Evolutionary conservation across 2,329 filamentous ascomycete genomes (phyloP).

Genomic region (Diaporthe destruens): DNA sequence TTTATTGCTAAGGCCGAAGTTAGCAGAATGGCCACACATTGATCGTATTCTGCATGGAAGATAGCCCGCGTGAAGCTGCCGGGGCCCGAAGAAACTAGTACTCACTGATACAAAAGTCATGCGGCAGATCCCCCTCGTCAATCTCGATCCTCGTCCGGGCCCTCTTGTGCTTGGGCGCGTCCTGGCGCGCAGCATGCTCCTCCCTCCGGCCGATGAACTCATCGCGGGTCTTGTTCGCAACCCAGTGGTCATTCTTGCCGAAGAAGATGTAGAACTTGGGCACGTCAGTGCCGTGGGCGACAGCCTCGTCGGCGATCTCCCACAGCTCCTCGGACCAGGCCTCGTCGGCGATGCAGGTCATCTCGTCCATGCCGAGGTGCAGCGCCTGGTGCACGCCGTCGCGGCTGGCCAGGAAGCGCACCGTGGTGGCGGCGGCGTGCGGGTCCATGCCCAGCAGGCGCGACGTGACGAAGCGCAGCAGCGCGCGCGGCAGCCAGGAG

Average conservation of each 20-base stretch:
- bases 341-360: constrained; percentile 70
- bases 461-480: constrained; percentile 59
- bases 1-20: constrained; percentile 49
- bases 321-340: constrained; percentile 69
- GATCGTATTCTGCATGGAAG: neutral
- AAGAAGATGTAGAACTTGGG: constrained; percentile 72
- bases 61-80: neutral
- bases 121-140: constrained; percentile 68
- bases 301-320: constrained; percentile 57
- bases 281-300: constrained; percentile 41
- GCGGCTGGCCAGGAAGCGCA: constrained; percentile 65
- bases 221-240: constrained; percentile 67
- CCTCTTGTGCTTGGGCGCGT: constrained; percentile 44
- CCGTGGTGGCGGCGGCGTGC: constrained; percentile 63
- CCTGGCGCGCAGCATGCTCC: constrained; percentile 49
- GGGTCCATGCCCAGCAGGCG: constrained; percentile 61
- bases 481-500: constrained; percentile 53
- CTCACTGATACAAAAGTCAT: constrained; percentile 72
- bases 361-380: constrained; percentile 70
- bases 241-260: constrained; percentile 72
- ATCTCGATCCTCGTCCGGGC: constrained; percentile 63
- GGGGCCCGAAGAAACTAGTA: constrained; percentile 34
- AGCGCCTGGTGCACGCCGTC: constrained; percentile 72
- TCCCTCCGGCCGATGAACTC: constrained; percentile 63
- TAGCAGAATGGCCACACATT: constrained; percentile 31